Evolutionary conservation across 805 yeast species (phyloP), one percentile per base, ranked within the genome.

Genomic region (Candida corydali): DNA sequence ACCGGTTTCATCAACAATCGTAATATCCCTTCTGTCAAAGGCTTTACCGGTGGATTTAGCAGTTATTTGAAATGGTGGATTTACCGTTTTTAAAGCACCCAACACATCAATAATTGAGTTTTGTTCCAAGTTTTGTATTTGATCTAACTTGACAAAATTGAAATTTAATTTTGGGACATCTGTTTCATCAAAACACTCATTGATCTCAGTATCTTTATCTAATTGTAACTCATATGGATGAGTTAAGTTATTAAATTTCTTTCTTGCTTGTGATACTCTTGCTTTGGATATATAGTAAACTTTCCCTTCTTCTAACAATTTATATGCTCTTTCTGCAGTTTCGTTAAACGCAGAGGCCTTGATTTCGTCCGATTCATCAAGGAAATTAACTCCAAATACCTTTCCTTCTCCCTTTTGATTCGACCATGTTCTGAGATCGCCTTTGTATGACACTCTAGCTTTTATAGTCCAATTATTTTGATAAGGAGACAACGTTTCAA

Each of bases 331-430:
- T 41, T 85, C 95, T 9, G 91, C 96, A 50, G 76, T 74, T 26
- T 86, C 91, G 57, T 85, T 86, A 62, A 93, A 93, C 1, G 93
- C 96, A 2, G 98, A 88, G 8, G 96, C 97, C 52, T 93, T 76
- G 49, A 93, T 93, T 65, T 93, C 98, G 51, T 93, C 96, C 5
- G 96, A 84, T 57, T 93, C 95, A 57, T 93, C 98, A 39, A 91
- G 64, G 40, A 93, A 78, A 49, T 87, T 86, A 20, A 87, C 86
- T 50, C 82, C 84, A 68, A 93, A 88, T 41, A 93, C 72, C 59
- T 86, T 85, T 38, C 98, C 98, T 44, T 82, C 86, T 40, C 96
- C 96, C 50, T 80, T 75, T 43, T 77, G 81, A 50, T 86, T 87
- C 36, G 86, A 77, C 91, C 91, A 93, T 25, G 86, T 85, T 59